Conservation (phyloP, 345 rosid genomes). For the Moricandia moricandioides region DNA sequence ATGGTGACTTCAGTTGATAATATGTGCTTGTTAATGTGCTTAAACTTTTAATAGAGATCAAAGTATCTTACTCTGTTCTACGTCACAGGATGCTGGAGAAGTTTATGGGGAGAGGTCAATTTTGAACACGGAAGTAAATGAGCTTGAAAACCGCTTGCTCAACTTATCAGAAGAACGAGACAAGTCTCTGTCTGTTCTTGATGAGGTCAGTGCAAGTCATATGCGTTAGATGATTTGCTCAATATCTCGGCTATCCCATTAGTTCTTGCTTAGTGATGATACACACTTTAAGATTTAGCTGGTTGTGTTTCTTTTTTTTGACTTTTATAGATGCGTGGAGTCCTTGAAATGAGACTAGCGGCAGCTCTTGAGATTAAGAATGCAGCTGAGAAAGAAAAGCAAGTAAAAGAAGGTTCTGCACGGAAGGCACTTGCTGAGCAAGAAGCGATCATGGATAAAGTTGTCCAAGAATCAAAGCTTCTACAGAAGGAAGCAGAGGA, state of each 20-base stretch:
- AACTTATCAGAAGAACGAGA: conserved; percentile 73
- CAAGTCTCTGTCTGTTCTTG: conserved; percentile 64
- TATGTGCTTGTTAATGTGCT: neutral
- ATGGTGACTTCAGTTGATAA: conserved; percentile 43
- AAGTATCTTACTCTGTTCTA: neutral
- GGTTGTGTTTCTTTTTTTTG: neutral
- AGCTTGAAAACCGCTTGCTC: conserved; percentile 69
- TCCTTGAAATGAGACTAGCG: conserved; percentile 53
- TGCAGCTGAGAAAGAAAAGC: conserved; percentile 61
- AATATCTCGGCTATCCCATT: too few relatives aligned
- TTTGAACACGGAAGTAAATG: conserved; percentile 74
- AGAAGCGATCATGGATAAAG: conserved; percentile 68
- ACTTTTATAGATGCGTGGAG: conserved; percentile 56
- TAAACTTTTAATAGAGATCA: neutral
- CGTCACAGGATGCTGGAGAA: conserved; percentile 78
- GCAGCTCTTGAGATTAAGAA: conserved; percentile 52
- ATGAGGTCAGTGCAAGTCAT: conserved; percentile 49
- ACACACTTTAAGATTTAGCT: neutral
- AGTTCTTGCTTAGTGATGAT: neutral
- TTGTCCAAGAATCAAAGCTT: conserved; percentile 70
- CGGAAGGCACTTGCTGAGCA: conserved; percentile 55
- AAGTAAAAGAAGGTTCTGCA: conserved; percentile 56
- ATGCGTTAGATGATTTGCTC: too few relatives aligned
- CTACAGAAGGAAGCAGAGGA: conserved; percentile 67
- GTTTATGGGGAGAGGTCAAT: conserved; percentile 87